Evolutionary conservation across 148 eudicot genomes (phyloP).

Genomic region (Linanthus parryae): DNA sequence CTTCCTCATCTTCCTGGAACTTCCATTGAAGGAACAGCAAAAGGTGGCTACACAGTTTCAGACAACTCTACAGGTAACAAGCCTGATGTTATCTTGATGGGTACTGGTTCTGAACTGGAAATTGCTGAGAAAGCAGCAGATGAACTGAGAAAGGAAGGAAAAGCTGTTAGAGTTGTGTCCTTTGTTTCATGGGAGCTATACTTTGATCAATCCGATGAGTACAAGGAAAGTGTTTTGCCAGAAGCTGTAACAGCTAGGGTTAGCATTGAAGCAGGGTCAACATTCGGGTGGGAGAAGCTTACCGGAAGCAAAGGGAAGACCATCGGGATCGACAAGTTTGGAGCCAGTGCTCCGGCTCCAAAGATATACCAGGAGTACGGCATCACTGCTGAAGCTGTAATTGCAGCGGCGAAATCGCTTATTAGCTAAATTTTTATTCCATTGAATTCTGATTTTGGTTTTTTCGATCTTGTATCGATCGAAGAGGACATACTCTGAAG

Average conservation of each 20-base stretch:
- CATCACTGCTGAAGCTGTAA: conserved; percentile 76
- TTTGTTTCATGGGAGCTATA: conserved; percentile 89
- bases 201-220: conserved; percentile 67
- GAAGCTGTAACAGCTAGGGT: conserved; percentile 70
- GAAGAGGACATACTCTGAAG: too few relatives aligned
- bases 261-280: conserved; percentile 95
- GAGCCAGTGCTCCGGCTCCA: conserved; percentile 95
- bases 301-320: conserved; percentile 73
- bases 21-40: conserved; percentile 72
- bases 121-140: conserved; percentile 84
- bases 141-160: conserved; percentile 90
- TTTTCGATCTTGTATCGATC: too few relatives aligned
- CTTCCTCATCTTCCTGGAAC: conserved; percentile 80
- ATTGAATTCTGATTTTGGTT: conserved; percentile 7
- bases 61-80: conserved; percentile 76
- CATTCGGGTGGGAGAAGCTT: conserved; percentile 80
- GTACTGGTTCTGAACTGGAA: conserved; percentile 92
- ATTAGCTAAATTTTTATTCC: conserved; percentile 30
- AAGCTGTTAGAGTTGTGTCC: conserved; percentile 91
- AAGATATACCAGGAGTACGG: conserved; percentile 94
- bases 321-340: conserved; percentile 87
- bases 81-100: conserved; percentile 85
- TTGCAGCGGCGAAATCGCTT: conserved; percentile 83
- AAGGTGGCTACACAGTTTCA: conserved; percentile 74
- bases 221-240: conserved; percentile 88